phyloP scores from a whole-genome alignment of 495 filamentous ascomycete genomes.

The Daldinia grandis region DNA sequence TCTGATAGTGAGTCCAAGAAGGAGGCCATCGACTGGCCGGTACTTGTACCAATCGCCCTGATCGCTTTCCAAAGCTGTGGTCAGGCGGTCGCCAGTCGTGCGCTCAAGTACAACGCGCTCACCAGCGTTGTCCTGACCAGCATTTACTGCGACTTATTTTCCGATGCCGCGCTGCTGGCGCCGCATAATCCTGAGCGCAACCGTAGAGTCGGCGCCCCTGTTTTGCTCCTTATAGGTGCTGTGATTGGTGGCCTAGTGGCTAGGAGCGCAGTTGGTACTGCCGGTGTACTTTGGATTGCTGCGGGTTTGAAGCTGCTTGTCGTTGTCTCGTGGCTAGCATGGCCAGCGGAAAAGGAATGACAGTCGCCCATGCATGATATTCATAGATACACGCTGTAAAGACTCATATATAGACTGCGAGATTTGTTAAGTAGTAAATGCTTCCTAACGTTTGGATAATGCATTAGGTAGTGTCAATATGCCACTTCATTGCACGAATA shows the following conservation, averaged over 20 bases:
- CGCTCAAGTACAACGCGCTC: slow-evolving; percentile 66
- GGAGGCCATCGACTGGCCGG: slow-evolving; percentile 62
- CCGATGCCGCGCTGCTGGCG: slow-evolving; percentile 64
- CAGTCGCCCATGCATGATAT: not conserved
- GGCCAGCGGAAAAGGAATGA: slow-evolving; percentile 54
- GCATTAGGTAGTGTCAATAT: not conserved
- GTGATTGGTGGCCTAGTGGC: slow-evolving; percentile 67
- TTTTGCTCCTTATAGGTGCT: slow-evolving; percentile 67
- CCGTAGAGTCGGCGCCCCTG: slow-evolving; percentile 63
- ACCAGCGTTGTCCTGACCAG: slow-evolving; percentile 77
- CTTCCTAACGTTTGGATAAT: not conserved
- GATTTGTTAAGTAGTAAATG: not conserved
- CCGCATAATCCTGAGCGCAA: slow-evolving; percentile 65
- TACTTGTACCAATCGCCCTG: slow-evolving; percentile 67
- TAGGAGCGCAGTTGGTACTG: slow-evolving; percentile 63
- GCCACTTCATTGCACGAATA: not conserved
- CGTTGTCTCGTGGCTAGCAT: slow-evolving; percentile 64
- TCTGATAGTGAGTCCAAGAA: slow-evolving; percentile 44
- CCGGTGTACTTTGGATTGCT: slow-evolving; percentile 71
- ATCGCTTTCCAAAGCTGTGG: slow-evolving; percentile 76
- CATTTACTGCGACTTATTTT: slow-evolving; percentile 76
- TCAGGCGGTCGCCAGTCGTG: slow-evolving; percentile 73
- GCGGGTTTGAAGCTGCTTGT: slow-evolving; percentile 62
- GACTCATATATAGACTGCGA: not conserved
- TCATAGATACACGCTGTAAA: not conserved